phyloP scores from a whole-genome alignment of 306 rosid species.

The Begonia fuchsioides region DNA sequence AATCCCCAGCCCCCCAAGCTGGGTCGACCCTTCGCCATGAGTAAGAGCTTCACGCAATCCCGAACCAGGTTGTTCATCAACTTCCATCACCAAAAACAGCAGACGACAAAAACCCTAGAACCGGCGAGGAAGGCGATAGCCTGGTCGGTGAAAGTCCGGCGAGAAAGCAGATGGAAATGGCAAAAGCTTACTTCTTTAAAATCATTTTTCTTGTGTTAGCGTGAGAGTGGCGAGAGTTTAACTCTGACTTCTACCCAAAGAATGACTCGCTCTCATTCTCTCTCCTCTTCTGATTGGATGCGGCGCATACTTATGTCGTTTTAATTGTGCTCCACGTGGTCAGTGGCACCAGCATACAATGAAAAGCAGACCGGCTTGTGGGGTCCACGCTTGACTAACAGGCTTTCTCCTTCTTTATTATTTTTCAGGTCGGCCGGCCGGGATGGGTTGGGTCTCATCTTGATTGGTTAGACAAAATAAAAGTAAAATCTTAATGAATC shows the following conservation, averaged over 20 bases:
- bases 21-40: background rate
- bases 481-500: no score
- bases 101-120: no score
- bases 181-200: conserved; percentile 19
- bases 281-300: background rate
- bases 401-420: no score
- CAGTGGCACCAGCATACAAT: no score
- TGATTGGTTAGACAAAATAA: no score
- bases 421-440: no score
- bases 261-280: background rate
- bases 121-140: conserved; percentile 1
- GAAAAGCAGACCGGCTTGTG: no score
- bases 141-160: conserved; percentile 10
- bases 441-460: no score
- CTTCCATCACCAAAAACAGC: conserved; percentile 1
- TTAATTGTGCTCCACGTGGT: background rate
- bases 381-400: no score
- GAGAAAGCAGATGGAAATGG: conserved; percentile 27
- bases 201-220: background rate
- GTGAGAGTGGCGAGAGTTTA: background rate
- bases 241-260: background rate
- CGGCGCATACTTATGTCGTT: background rate
- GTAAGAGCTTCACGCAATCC: conserved; percentile 3
- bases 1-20: background rate
- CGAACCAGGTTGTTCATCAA: background rate